A percentile compares a stretch with the other conserved stretches of the same genome.
phyloP scores from a whole-genome alignment of 768 basidiomycete species.

The Mycena epipterygia region DNA sequence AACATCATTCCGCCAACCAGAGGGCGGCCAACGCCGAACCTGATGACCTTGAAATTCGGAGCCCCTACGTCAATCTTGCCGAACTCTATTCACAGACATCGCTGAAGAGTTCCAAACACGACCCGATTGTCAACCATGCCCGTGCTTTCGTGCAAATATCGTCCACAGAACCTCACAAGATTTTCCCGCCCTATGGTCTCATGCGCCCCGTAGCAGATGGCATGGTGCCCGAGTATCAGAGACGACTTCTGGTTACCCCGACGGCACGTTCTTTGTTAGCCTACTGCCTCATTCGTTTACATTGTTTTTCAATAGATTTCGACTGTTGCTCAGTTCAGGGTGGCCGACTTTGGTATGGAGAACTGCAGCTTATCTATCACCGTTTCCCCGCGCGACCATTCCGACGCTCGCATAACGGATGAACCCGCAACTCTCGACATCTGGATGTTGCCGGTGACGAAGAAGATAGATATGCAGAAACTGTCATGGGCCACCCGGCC shows the following conservation, averaged over 20 bases:
- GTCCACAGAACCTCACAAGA: conserved; percentile 22
- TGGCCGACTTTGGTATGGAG: conserved; percentile 50
- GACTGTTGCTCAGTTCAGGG: conserved; percentile 45
- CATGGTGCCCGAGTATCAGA: conserved; percentile 32
- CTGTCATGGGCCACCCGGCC: conserved; percentile 27
- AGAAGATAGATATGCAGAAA: conserved; percentile 32
- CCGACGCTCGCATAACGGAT: conserved; percentile 9
- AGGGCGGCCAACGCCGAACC: neutral
- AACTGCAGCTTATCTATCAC: conserved; percentile 41
- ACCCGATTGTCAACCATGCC: conserved; percentile 31
- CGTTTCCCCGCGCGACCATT: conserved; percentile 33
- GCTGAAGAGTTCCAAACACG: conserved; percentile 25
- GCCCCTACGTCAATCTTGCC: conserved; percentile 32
- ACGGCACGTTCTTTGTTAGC: conserved; percentile 6
- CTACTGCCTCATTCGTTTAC: neutral
- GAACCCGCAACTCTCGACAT: conserved; percentile 29
- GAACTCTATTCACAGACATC: conserved; percentile 26
- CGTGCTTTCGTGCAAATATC: conserved; percentile 32
- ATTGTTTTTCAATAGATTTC: conserved; percentile 35
- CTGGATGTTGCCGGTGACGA: conserved; percentile 18
- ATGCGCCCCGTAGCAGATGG: conserved; percentile 25
- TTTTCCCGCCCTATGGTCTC: conserved; percentile 31
- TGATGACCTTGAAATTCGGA: conserved; percentile 27
- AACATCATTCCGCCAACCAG: neutral
- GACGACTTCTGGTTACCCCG: conserved; percentile 25